phyloP scores from a whole-genome alignment of 495 filamentous ascomycete species.

The Penicillium parvum region DNA sequence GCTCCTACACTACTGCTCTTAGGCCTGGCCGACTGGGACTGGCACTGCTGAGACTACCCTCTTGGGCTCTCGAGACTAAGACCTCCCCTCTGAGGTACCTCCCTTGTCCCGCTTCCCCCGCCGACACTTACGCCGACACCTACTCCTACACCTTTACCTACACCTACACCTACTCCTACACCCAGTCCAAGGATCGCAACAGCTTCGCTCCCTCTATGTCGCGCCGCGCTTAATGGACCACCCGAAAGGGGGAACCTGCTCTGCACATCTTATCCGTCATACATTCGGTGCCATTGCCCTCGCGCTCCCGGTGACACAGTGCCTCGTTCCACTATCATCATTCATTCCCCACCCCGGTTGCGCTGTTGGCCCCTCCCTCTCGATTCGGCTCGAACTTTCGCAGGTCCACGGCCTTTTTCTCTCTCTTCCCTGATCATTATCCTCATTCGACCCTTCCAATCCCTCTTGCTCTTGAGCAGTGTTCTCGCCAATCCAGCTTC shows the following conservation, averaged over 20 bases:
- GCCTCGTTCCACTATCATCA: conserved; percentile 21
- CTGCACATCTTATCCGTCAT: conserved; percentile 8
- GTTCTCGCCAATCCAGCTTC: conserved; percentile 1
- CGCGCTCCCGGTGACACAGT: conserved; percentile 14
- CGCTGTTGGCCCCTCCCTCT: conserved; percentile 12
- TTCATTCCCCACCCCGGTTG: conserved; percentile 20
- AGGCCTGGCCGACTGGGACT: no score
- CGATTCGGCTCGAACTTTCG: no score
- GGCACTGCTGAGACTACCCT: no score
- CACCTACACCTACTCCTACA: background rate
- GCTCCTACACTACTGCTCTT: no score
- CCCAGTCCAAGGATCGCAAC: no score
- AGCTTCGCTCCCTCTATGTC: no score
- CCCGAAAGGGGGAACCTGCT: background rate
- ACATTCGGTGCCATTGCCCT: no score
- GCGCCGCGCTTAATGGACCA: conserved; percentile 7
- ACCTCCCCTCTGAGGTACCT: no score
- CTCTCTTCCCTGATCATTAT: conserved; percentile 3
- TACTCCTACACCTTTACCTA: background rate
- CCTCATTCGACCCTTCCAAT: conserved; percentile 1
- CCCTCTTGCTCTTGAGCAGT: conserved; percentile 1
- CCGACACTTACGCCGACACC: no score
- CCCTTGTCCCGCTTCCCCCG: no score
- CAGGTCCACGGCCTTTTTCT: conserved; percentile 1
- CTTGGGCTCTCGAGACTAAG: no score